Base-by-base conservation (phyloP, 2,329 filamentous ascomycete species). In the Didymella lethalis region DNA sequence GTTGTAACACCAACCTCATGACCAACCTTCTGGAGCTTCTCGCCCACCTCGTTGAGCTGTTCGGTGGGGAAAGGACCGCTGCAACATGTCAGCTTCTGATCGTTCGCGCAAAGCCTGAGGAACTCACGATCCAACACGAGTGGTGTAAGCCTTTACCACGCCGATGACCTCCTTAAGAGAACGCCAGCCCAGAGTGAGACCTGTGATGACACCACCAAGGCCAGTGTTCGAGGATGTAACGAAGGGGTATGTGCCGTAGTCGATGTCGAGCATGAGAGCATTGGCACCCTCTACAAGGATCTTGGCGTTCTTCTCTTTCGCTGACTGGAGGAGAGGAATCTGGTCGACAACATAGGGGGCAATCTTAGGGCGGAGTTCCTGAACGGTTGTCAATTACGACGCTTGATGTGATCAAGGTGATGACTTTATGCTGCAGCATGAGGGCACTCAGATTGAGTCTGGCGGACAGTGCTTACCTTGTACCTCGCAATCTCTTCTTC, bases 221-320 rank as follows among this genome's bases (percentile, higher is more conserved):
- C 83, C 83, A 26, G 85, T 87, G 73, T 78, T 88, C 57, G 85
- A 86, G 43, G 83, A 86, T 49, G 85, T 87, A 41, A 87, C 85
- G 66, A 80, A 85, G 32, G 86, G 86, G 66, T 88, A 89, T 44
- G 85, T 87, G 57, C 74, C 74, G 57, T 77, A 74, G 64, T 77
- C 85, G 57, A 90, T 81, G 71, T 90, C 88, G 53, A 90, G 79
- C 86, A 91, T 88, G 50, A 90, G 79, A 10, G 86, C 86, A 67
- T 89, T 86, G 36, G 87, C 87, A 52, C 88, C 89, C 77, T 92
- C 89, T 11, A 91, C 82, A 2, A 91, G 80, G 63, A 91, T 87
- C 54, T 84, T 84, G 36, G 80, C 81, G 36, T 86, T 83, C 54
- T 79, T 79, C 54, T 84, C 77, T 71, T 91, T 87, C 1, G 86